Evolutionary conservation across 495 filamentous ascomycete genomes (phyloP).

Genomic region (Penicilliopsis zonata): DNA sequence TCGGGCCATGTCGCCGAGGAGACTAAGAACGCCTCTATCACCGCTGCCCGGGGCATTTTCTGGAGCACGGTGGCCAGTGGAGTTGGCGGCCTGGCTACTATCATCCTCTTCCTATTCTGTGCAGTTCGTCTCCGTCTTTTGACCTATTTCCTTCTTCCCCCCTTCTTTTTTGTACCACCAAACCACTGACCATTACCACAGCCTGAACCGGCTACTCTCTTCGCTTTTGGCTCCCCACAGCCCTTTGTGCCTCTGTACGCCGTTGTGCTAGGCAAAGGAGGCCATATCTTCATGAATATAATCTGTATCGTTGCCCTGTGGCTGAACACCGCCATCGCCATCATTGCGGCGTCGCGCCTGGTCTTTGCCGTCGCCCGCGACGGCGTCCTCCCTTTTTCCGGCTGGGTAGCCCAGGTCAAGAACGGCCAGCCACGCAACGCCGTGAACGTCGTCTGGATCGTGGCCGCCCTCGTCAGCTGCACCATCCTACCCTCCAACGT

Average conservation of each 20-base stretch:
- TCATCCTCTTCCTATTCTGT: constrained; percentile 47
- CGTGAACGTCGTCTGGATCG: constrained; percentile 40
- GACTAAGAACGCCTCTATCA: constrained; percentile 42
- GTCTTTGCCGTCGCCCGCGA: constrained; percentile 46
- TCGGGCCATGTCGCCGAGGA: constrained; percentile 45
- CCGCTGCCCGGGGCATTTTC: constrained; percentile 43
- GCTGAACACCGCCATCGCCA: constrained; percentile 43
- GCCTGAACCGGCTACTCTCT: constrained; percentile 24
- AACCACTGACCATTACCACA: constrained; percentile 8
- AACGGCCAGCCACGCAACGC: constrained; percentile 41
- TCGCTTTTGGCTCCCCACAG: constrained; percentile 36
- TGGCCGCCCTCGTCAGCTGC: constrained; percentile 37
- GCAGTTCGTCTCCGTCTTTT: constrained; percentile 16
- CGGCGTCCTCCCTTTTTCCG: constrained; percentile 42
- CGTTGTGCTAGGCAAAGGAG: constrained; percentile 37
- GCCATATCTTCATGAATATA: constrained; percentile 43
- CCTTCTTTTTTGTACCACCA: no score
- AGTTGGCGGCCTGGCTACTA: constrained; percentile 34
- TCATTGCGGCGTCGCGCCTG: constrained; percentile 41
- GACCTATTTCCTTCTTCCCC: not conserved
- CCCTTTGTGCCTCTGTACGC: constrained; percentile 43
- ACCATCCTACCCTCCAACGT: constrained; percentile 40
- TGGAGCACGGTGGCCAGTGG: constrained; percentile 41
- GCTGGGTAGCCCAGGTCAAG: constrained; percentile 41
- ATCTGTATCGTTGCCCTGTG: constrained; percentile 38